Conservation (phyloP, 176 grass and related monocot genomes). For the Aegilops speltoides region DNA sequence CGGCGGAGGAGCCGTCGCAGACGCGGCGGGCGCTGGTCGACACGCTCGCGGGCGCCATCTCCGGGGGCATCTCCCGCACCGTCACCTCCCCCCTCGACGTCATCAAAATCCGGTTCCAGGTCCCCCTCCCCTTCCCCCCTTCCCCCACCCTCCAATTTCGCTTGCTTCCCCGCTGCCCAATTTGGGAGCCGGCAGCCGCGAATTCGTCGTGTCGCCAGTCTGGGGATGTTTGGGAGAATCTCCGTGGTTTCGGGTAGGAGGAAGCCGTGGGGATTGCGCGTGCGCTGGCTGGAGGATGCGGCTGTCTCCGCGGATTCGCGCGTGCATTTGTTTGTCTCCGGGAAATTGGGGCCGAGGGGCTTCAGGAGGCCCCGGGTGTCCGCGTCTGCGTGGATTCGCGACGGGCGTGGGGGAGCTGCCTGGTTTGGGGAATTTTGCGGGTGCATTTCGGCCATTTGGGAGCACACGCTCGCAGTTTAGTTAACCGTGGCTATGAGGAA, state of each 20-base stretch:
- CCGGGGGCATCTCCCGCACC: constrained; percentile 85
- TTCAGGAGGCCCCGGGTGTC: background rate
- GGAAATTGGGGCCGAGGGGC: background rate
- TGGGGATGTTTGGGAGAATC: background rate
- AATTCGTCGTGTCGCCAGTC: background rate
- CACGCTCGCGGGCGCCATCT: constrained; percentile 72
- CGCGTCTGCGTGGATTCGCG: background rate
- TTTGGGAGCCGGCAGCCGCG: background rate
- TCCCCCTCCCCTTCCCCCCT: background rate
- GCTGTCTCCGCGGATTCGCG: background rate
- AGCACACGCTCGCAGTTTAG: background rate
- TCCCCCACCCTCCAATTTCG: background rate
- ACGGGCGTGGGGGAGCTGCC: background rate
- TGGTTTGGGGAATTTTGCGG: background rate
- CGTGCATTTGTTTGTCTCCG: background rate
- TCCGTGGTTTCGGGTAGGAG: background rate
- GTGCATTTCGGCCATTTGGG: background rate
- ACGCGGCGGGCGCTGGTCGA: constrained; percentile 70
- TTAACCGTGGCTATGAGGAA: background rate
- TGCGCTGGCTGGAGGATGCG: no score
- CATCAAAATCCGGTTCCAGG: constrained; percentile 99
- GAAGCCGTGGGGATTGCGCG: background rate
- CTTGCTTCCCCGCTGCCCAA: background rate
- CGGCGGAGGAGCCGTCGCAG: constrained; percentile 62
- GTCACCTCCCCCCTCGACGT: constrained; percentile 96